phyloP scores from a whole-genome alignment of 306 rosid genomes.

The Prunus campanulata region DNA sequence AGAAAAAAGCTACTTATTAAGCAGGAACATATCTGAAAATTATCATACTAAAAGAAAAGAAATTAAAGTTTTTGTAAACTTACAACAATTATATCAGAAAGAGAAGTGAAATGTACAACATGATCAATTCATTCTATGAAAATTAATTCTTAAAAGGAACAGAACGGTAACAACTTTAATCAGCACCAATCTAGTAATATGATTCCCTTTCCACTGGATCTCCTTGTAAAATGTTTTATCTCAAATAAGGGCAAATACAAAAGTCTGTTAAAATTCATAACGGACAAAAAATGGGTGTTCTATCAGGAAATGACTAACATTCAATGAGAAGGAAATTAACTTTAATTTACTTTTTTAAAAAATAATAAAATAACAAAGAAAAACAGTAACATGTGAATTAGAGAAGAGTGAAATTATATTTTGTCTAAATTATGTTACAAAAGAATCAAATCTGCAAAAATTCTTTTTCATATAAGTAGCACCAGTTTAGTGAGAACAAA shows the following conservation, averaged over 20 bases:
- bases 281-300: neutral
- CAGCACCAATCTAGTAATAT: neutral
- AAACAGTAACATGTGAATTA: neutral
- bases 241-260: neutral
- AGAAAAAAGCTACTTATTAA: neutral
- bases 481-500: neutral
- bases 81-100: neutral
- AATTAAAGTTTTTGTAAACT: too few species aligned
- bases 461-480: neutral
- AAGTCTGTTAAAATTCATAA: neutral
- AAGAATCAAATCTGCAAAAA: neutral
- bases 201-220: neutral
- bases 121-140: neutral
- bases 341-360: neutral
- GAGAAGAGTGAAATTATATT: neutral
- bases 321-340: neutral
- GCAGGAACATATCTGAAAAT: neutral
- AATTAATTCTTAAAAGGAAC: neutral
- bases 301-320: neutral
- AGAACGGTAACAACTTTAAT: neutral
- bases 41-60: neutral
- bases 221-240: neutral
- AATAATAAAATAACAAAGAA: neutral
- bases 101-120: too few species aligned
- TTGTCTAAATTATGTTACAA: neutral